Percentiles rank a stretch among this genome's conserved stretches.
These are phyloP conservation scores for Rhododendron molle DNA, from an alignment of 148 eudicot genomes.

Conservation along the genomic window DNA sequence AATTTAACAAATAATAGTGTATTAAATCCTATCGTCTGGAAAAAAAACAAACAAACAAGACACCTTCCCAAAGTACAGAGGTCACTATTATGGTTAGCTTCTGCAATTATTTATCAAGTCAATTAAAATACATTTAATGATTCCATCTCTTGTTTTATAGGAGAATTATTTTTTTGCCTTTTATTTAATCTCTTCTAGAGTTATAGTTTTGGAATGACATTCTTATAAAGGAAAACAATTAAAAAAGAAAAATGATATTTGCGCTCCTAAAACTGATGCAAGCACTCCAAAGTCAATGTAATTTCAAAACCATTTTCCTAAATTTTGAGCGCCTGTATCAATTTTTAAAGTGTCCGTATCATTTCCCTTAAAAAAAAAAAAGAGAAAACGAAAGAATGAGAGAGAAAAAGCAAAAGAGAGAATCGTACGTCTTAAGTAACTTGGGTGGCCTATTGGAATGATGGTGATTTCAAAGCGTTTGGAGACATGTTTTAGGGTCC, in stretches of 20 bases:
- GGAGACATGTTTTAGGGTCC: neutral
- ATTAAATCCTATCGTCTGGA: no score
- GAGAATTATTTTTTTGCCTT: neutral
- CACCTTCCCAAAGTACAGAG: no score
- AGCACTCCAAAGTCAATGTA: no score
- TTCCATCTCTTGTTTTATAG: neutral
- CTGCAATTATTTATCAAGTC: neutral
- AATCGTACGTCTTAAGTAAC: neutral
- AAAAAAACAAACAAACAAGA: no score
- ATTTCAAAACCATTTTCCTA: no score
- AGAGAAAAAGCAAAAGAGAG: neutral
- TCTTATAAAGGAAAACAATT: neutral
- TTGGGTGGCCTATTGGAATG: neutral
- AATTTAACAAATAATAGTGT: no score
- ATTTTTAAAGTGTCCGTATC: no score
- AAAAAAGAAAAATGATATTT: no score
- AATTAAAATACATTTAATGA: neutral
- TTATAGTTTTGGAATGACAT: neutral
- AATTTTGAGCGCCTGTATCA: no score
- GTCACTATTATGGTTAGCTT: neutral
- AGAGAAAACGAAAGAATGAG: neutral
- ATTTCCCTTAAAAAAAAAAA: no score
- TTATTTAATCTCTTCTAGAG: neutral
- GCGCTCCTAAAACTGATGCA: no score
- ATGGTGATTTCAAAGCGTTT: constrained; percentile 5